These are phyloP conservation scores for Penicillium pulvis DNA, from an alignment of 495 filamentous ascomycete species.

Conservation along the genomic window DNA sequence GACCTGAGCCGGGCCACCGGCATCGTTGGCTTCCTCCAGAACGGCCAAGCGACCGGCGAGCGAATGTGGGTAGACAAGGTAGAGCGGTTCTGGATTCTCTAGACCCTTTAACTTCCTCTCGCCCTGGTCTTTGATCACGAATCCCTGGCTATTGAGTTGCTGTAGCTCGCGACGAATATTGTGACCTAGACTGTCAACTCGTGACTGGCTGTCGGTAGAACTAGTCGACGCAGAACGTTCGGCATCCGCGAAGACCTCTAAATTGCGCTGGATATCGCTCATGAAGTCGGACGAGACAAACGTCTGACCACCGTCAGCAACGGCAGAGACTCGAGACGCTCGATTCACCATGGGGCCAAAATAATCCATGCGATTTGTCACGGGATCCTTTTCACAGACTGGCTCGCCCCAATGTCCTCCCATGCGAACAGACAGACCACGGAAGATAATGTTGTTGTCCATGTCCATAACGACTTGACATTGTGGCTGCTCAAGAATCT, in stretches of 20 bases:
- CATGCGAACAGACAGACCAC: conserved; percentile 94
- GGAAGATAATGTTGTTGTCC: conserved; percentile 87
- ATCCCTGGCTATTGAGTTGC: conserved; percentile 86
- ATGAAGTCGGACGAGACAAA: conserved; percentile 97
- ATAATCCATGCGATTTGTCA: conserved; percentile 98
- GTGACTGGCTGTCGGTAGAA: conserved; percentile 71
- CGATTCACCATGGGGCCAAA: conserved; percentile 99
- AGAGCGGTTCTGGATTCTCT: conserved; percentile 95
- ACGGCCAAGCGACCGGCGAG: conserved; percentile 77
- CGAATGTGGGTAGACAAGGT: conserved; percentile 87
- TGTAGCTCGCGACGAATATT: conserved; percentile 86
- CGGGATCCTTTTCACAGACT: conserved; percentile 91
- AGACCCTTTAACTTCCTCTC: conserved; percentile 93
- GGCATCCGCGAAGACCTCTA: conserved; percentile 79
- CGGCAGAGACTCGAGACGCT: conserved; percentile 85
- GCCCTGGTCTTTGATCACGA: conserved; percentile 94
- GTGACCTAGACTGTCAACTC: conserved; percentile 51
- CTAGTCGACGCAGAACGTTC: conserved; percentile 68
- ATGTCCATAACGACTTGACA: conserved; percentile 80
- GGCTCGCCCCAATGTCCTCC: conserved; percentile 94
- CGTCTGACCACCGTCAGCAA: conserved; percentile 97
- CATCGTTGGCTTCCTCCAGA: conserved; percentile 50
- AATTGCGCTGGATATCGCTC: conserved; percentile 86
- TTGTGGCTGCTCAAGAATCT: conserved; percentile 83
- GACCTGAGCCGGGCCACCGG: conserved; percentile 41